Evolutionary conservation across 2,329 filamentous ascomycete genomes (phyloP).

Genomic region (Trichoderma cornu-damae): DNA sequence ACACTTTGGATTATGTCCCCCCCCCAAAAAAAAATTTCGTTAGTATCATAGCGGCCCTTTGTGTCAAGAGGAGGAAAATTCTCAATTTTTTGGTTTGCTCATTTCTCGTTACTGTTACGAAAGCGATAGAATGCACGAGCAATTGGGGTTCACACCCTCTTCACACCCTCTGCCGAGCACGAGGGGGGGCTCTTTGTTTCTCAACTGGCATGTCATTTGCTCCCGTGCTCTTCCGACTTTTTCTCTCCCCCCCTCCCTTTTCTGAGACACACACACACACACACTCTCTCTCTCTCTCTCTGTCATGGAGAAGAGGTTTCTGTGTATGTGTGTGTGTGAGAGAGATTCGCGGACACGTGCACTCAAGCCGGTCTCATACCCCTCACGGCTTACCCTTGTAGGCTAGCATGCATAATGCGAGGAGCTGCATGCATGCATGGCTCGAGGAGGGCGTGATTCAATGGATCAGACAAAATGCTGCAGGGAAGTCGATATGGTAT

Average conservation of each 20-base stretch:
- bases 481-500: slow-evolving; percentile 4
- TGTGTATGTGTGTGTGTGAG: too few relatives aligned
- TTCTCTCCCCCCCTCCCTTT: too few relatives aligned
- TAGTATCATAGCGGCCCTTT: slow-evolving; percentile 16
- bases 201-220: slow-evolving; percentile 26
- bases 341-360: slow-evolving; percentile 9
- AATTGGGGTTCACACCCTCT: slow-evolving; percentile 35
- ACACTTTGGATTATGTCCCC: too few relatives aligned
- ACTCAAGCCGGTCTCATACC: slow-evolving; percentile 11
- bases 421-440: slow-evolving; percentile 14
- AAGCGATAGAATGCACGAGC: slow-evolving; percentile 36
- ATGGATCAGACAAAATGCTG: slow-evolving; percentile 9
- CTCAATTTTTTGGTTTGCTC: slow-evolving; percentile 6
- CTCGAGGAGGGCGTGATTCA: slow-evolving; percentile 7
- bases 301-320: not conserved
- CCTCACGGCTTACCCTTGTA: slow-evolving; percentile 14
- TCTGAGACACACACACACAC: not conserved
- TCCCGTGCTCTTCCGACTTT: slow-evolving; percentile 6
- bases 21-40: not conserved
- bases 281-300: slow-evolving; percentile 23
- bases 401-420: slow-evolving; percentile 15
- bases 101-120: slow-evolving; percentile 25
- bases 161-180: slow-evolving; percentile 21
- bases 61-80: slow-evolving; percentile 26
- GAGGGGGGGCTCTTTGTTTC: slow-evolving; percentile 32